These are phyloP conservation scores for Niveomyces coronatus DNA, from an alignment of 2,329 filamentous ascomycete genomes.

Conservation along the genomic window DNA sequence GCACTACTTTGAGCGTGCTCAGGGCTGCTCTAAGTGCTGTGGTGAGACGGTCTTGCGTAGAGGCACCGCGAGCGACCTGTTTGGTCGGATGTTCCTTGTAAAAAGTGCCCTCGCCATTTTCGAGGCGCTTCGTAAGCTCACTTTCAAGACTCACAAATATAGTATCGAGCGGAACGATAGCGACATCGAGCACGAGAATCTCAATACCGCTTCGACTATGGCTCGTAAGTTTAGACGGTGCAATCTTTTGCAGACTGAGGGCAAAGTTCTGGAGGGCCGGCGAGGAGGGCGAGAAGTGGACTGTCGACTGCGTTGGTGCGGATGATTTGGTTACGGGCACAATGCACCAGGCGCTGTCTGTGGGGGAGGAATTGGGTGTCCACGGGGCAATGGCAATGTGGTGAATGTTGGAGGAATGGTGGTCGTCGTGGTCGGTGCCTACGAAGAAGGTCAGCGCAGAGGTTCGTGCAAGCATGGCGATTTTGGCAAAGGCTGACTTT, in stretches of 20 bases:
- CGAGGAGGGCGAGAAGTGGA: conserved; percentile 67
- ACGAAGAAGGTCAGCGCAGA: conserved; percentile 7
- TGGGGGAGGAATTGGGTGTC: conserved; percentile 46
- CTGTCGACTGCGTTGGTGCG: conserved; percentile 61
- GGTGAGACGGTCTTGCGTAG: conserved; percentile 48
- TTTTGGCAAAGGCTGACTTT: conserved; percentile 40
- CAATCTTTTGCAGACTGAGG: conserved; percentile 57
- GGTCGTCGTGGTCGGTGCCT: conserved; percentile 25
- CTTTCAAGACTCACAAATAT: conserved; percentile 81
- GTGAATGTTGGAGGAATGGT: conserved; percentile 35
- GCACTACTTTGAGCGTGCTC: conserved; percentile 62
- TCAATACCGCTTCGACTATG: conserved; percentile 71
- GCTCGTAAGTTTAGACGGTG: conserved; percentile 64
- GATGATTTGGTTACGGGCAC: conserved; percentile 61
- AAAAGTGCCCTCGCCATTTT: conserved; percentile 76
- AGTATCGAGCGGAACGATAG: conserved; percentile 69
- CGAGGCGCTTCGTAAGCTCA: conserved; percentile 66
- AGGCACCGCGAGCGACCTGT: conserved; percentile 25
- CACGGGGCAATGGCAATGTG: conserved; percentile 68
- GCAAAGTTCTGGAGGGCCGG: conserved; percentile 71
- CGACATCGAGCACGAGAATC: conserved; percentile 71
- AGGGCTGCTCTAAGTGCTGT: conserved; percentile 65
- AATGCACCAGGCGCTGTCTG: conserved; percentile 71
- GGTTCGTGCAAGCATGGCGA: background rate
- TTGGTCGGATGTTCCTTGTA: conserved; percentile 49